phyloP scores from a whole-genome alignment of 495 filamentous ascomycete species.

The Tuber indicum region DNA sequence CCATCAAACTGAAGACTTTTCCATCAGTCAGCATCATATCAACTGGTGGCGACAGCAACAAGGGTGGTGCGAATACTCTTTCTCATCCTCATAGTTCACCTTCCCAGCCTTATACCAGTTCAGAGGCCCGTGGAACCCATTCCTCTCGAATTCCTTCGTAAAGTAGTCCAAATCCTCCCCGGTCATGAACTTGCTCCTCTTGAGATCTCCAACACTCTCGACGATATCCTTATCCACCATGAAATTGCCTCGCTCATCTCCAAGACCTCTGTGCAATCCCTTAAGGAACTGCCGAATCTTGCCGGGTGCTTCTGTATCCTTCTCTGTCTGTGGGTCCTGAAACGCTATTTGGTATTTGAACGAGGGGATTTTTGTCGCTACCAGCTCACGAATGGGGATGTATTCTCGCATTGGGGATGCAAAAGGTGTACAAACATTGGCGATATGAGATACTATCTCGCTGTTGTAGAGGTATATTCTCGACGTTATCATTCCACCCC shows the following conservation, averaged over 20 bases:
- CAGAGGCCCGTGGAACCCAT: conserved; percentile 67
- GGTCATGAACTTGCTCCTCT: conserved; percentile 52
- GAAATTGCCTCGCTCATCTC: conserved; percentile 44
- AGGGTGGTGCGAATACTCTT: conserved; percentile 45
- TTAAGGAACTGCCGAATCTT: conserved; percentile 62
- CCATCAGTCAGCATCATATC: conserved; percentile 35
- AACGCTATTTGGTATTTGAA: conserved; percentile 81
- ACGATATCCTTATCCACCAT: conserved; percentile 47
- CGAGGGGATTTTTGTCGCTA: background rate
- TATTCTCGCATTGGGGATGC: conserved; percentile 49
- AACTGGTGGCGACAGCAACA: conserved; percentile 1
- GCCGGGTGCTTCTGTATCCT: conserved; percentile 50
- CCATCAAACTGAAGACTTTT: conserved; percentile 40
- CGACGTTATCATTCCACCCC: conserved; percentile 55
- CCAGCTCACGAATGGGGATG: conserved; percentile 34
- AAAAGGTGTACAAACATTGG: conserved; percentile 75
- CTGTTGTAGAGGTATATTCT: conserved; percentile 67
- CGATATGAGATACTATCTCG: conserved; percentile 61
- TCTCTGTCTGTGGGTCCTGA: conserved; percentile 58
- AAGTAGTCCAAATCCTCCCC: conserved; percentile 73
- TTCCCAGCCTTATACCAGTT: conserved; percentile 75
- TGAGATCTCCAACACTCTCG: conserved; percentile 49
- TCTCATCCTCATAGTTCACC: conserved; percentile 72
- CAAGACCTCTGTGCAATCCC: conserved; percentile 57
- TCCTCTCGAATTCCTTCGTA: conserved; percentile 58